phyloP scores from a whole-genome alignment of 371 early-diverging fungal genomes.

The Mortierella sp. region DNA sequence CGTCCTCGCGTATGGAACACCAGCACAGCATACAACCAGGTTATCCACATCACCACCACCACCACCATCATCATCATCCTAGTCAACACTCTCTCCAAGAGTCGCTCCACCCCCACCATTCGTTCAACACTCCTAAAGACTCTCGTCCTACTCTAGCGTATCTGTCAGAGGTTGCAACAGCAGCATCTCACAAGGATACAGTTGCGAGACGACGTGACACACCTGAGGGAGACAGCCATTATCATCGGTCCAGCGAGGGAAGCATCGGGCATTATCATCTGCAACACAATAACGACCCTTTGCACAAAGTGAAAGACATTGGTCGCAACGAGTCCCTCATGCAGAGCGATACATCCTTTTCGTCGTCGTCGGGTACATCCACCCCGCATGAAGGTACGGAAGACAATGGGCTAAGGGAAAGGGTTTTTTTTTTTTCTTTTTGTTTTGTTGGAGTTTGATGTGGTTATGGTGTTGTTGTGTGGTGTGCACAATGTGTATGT shows the following conservation, averaged over 20 bases:
- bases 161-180: conserved; percentile 17
- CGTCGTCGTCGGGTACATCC: conserved; percentile 1
- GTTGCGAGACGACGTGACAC: neutral
- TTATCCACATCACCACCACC: conserved; percentile 12
- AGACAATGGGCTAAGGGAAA: neutral
- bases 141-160: conserved; percentile 18
- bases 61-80: neutral
- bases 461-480: neutral
- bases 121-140: conserved; percentile 8
- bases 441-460: neutral
- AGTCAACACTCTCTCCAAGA: conserved; percentile 13
- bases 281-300: neutral
- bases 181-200: neutral
- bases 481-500: neutral
- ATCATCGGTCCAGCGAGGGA: neutral
- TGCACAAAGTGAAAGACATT: neutral
- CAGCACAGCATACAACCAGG: conserved; percentile 17
- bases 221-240: neutral
- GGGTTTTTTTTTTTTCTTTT: neutral
- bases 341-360: neutral
- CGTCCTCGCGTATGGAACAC: conserved; percentile 33
- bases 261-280: neutral
- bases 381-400: conserved; percentile 7
- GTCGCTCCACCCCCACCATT: conserved; percentile 16
- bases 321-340: neutral